These are phyloP conservation scores for Entomortierella lignicola DNA, from an alignment of 192 early-diverging fungal species.

Conservation along the genomic window DNA sequence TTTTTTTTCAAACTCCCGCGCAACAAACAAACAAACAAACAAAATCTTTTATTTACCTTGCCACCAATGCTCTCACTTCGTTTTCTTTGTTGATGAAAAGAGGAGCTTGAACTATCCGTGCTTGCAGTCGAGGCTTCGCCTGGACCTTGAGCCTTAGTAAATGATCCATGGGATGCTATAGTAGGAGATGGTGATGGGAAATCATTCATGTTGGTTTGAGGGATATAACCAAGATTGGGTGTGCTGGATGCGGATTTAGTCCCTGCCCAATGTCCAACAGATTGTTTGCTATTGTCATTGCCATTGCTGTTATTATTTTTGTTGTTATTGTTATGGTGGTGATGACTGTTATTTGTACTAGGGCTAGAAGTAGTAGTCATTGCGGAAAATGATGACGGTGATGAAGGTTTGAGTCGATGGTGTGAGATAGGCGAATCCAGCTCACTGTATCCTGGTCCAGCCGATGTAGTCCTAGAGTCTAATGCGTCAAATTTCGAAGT, in stretches of 20 bases:
- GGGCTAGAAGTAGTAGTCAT: no score
- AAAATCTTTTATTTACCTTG: conserved; percentile 26
- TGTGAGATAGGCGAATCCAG: background rate
- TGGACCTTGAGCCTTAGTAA: conserved; percentile 11
- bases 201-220: background rate
- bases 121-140: conserved; percentile 31
- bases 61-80: conserved; percentile 50
- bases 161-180: background rate
- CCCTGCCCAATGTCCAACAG: conserved; percentile 31
- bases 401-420: conserved; percentile 22
- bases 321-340: no score
- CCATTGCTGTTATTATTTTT: background rate
- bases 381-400: background rate
- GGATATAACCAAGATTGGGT: conserved; percentile 33
- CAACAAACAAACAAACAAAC: no score
- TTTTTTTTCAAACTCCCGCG: no score
- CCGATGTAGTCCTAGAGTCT: background rate
- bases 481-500: conserved; percentile 18
- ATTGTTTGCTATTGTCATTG: conserved; percentile 3
- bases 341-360: no score
- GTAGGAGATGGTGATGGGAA: conserved; percentile 14
- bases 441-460: background rate
- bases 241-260: conserved; percentile 43
- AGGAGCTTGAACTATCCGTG: conserved; percentile 21
- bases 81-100: conserved; percentile 42